Base-by-base conservation (phyloP, 768 basidiomycete genomes). In the Tephrocybe sp. region DNA sequence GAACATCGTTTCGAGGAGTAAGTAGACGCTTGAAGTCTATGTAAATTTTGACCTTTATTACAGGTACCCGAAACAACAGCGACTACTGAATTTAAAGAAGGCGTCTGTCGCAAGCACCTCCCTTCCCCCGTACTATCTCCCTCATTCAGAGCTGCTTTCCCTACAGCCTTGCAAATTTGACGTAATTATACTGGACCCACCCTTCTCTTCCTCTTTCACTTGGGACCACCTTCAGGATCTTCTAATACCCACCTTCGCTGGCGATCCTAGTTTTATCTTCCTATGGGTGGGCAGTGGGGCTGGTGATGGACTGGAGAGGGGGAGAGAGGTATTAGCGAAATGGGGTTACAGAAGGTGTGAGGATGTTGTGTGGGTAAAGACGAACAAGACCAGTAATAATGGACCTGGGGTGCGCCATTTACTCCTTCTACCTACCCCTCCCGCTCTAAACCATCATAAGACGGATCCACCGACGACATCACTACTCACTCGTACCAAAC, bases 311-410 rank as follows among this genome's bases (percentile, higher is more conserved):
- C 75, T 99, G 24, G 97, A 99, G 64, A 77, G 87, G 27, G 97
- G 97, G 0, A 72, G 95, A 27, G 96, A 98, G 66, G 74, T 95
- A 22, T 77, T 99, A 31, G 89, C 86, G 1, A 88, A 83, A 66
- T 99, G 96, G 95, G 97, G 96, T 3, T 96, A 93, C 63, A 74
- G 93, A 35, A 70, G 97, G 43, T 97, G 93, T 60, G 97, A 99
- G 61, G 97, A 99, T 63, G 90, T 99, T n/a, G 91, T 97, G 4
- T 98, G 94, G 95, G 87, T 97, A 48, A 93, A 92, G 72, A 95
- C 92, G 38, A 99, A 98, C 64, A 78, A 78, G 51, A 75, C 69
- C 18, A 77, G 71, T 19, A 88, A 89, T 64, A 74, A 74, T 13
- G 89, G 89, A 1, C 86, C 92, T 45, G 89, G 88, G 48, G 87